These are phyloP conservation scores for Ophiocordyceps camponoti-floridani DNA, from an alignment of 2,329 filamentous ascomycete genomes.

Conservation along the genomic window DNA sequence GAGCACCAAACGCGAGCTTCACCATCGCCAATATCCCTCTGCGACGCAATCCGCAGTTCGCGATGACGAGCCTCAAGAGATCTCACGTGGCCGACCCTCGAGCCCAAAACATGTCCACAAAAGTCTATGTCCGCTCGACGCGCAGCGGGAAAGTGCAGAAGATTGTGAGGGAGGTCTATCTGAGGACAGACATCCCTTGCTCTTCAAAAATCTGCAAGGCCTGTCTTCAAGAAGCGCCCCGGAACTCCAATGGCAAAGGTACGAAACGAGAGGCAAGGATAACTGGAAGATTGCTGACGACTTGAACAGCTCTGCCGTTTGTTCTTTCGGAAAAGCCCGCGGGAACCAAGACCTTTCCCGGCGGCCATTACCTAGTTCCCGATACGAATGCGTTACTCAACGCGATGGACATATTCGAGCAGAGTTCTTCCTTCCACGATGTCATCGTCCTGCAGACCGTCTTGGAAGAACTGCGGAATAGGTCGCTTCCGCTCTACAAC, in stretches of 20 bases:
- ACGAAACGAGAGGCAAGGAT: conserved; percentile 9
- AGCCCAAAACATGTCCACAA: conserved; percentile 72
- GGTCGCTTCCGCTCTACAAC: conserved; percentile 88
- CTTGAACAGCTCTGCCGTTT: conserved; percentile 50
- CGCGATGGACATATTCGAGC: conserved; percentile 94
- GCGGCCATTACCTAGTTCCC: conserved; percentile 85
- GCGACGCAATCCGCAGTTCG: conserved; percentile 3
- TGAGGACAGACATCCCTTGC: conserved; percentile 92
- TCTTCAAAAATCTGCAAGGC: conserved; percentile 72
- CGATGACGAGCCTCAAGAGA: conserved; percentile 50
- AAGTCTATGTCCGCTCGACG: conserved; percentile 87
- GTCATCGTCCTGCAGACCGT: conserved; percentile 95
- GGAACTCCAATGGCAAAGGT: conserved; percentile 66
- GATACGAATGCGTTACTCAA: conserved; percentile 93
- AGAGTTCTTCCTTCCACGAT: conserved; percentile 81
- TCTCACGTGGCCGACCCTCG: conserved; percentile 30
- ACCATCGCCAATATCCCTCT: background rate
- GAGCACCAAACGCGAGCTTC: background rate
- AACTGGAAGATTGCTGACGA: conserved; percentile 2
- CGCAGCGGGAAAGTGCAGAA: conserved; percentile 96
- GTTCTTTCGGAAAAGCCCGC: conserved; percentile 79
- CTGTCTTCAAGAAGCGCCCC: conserved; percentile 59
- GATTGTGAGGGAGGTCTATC: conserved; percentile 90
- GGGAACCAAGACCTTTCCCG: conserved; percentile 63
- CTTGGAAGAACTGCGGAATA: conserved; percentile 85